Conservation (phyloP, 169 alveolate genomes). For the Prorocentrum cordatum region DNA sequence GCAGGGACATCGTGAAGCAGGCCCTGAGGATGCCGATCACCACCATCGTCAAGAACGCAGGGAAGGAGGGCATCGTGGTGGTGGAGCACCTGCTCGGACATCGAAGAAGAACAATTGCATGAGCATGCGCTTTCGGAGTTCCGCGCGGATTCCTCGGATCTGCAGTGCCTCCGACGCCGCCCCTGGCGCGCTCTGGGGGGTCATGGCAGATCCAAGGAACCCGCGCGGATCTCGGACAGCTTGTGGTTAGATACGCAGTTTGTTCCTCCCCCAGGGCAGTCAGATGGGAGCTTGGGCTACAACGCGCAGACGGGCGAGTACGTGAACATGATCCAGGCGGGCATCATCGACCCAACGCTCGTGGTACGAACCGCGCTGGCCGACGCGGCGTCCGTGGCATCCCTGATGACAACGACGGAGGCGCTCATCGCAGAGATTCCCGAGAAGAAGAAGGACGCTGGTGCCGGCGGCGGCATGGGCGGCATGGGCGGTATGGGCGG, state of each 20-base stretch:
- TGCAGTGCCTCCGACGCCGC: neutral
- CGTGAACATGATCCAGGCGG: constrained; percentile 15
- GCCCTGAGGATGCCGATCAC: constrained; percentile 95
- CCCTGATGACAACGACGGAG: constrained; percentile 24
- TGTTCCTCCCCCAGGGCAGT: neutral
- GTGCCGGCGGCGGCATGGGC: constrained; percentile 55
- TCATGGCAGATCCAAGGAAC: neutral
- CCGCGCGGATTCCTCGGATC: neutral
- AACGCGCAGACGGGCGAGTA: constrained; percentile 14
- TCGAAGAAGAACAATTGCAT: no score
- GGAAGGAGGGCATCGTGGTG: constrained; percentile 95
- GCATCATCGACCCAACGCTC: constrained; percentile 92
- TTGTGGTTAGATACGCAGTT: neutral
- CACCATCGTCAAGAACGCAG: constrained; percentile 96
- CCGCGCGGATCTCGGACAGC: neutral
- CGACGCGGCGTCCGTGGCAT: constrained; percentile 89
- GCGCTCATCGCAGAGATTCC: constrained; percentile 70
- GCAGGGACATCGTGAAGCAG: constrained; percentile 90
- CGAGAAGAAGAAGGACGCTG: constrained; percentile 6
- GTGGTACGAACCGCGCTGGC: constrained; percentile 97
- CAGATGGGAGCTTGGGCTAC: neutral
- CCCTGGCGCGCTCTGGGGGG: neutral
- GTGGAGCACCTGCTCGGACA: constrained; percentile 91
- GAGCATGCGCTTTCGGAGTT: no score
- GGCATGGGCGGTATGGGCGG: constrained; percentile 73